These are phyloP conservation scores for Leersia perrieri DNA, from an alignment of 176 grass and related monocot species.

Conservation along the genomic window DNA sequence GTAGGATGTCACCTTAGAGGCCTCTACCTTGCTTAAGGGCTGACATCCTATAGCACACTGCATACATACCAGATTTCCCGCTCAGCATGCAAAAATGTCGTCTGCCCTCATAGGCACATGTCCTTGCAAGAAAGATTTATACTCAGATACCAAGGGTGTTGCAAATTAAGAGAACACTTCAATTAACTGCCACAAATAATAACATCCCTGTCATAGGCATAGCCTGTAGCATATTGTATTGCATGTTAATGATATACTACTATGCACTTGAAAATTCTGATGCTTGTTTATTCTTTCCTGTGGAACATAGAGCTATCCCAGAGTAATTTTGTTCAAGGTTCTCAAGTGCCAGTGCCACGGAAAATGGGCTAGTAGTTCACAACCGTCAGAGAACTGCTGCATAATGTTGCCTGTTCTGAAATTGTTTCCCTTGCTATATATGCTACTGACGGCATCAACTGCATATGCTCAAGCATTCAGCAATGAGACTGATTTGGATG, in stretches of 20 bases:
- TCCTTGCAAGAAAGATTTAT: too few species aligned
- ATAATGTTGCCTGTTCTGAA: not conserved
- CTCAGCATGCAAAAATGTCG: too few species aligned
- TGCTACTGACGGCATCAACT: not conserved
- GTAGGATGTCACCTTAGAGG: too few species aligned
- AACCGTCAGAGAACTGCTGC: not conserved
- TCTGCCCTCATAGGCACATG: too few species aligned
- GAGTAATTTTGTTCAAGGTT: not conserved
- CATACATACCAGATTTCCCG: too few species aligned
- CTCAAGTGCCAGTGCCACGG: not conserved
- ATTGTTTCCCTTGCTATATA: not conserved
- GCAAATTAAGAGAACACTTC: too few species aligned
- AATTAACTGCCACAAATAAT: too few species aligned
- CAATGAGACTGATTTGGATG: conserved; percentile 4
- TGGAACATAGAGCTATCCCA: not conserved
- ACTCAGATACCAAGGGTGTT: too few species aligned
- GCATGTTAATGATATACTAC: not conserved
- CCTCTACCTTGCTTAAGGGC: too few species aligned
- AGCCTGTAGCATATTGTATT: not conserved
- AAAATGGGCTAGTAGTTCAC: not conserved
- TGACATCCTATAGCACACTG: too few species aligned
- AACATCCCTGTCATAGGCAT: too few species aligned
- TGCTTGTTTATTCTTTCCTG: not conserved
- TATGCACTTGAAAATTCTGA: not conserved
- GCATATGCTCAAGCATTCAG: not conserved